A percentile compares a stretch with the other conserved stretches of the same genome.
These are phyloP conservation scores for Lolium multiflorum DNA, from an alignment of 176 grass and related monocot genomes.

Conservation along the genomic window DNA sequence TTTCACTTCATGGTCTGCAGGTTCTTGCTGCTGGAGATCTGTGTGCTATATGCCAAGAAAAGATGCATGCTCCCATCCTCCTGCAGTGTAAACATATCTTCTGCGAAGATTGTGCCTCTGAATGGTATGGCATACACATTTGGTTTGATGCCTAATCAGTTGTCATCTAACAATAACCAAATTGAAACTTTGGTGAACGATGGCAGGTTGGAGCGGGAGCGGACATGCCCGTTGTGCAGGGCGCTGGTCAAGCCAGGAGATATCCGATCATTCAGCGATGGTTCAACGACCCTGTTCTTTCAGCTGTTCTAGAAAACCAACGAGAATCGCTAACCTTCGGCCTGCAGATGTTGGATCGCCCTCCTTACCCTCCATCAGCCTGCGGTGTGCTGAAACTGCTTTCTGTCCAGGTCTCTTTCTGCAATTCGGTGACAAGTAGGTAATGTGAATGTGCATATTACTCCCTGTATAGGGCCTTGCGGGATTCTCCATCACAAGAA, in stretches of 20 bases:
- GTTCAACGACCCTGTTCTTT: slow-evolving; percentile 88
- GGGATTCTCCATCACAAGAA: slow-evolving; percentile 1
- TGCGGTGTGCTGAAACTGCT: slow-evolving; percentile 19
- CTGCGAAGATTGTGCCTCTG: slow-evolving; percentile 92
- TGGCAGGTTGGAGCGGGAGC: slow-evolving; percentile 94
- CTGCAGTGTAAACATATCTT: slow-evolving; percentile 87
- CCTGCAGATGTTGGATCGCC: slow-evolving; percentile 36
- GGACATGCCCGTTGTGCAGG: slow-evolving; percentile 90
- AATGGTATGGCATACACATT: slow-evolving; percentile 59
- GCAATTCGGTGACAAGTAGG: not conserved
- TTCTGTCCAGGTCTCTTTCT: slow-evolving; percentile 1
- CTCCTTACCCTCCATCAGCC: slow-evolving; percentile 15
- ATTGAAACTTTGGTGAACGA: not conserved
- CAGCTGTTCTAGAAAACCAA: slow-evolving; percentile 74
- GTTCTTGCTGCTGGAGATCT: slow-evolving; percentile 76
- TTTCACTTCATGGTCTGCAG: slow-evolving; percentile 44
- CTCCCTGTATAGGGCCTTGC: slow-evolving; percentile 17
- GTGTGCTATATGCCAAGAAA: slow-evolving; percentile 95
- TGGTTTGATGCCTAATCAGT: not conserved
- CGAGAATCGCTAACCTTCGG: slow-evolving; percentile 34
- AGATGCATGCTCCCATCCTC: slow-evolving; percentile 84
- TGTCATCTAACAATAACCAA: not conserved
- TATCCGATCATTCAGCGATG: slow-evolving; percentile 80
- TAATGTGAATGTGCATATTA: slow-evolving; percentile 26
- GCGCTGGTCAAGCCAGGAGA: slow-evolving; percentile 87